Conservation (phyloP, 2,329 filamentous ascomycete genomes). For the Colletotrichum brevisporum region DNA sequence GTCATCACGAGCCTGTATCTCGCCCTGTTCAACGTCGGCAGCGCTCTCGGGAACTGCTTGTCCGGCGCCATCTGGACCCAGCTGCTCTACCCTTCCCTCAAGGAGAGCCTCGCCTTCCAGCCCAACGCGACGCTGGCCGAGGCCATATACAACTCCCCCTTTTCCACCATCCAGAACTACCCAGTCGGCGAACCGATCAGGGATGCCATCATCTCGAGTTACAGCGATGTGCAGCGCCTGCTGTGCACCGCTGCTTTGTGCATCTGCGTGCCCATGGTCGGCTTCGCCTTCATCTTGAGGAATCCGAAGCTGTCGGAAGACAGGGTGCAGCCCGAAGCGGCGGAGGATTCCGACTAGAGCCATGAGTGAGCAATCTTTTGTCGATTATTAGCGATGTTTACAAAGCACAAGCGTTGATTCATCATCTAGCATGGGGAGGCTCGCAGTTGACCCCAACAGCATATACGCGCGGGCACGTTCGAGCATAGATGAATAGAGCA, state of each 20-base stretch:
- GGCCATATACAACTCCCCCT: constrained; percentile 55
- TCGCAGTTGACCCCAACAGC: not conserved
- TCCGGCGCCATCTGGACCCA: constrained; percentile 60
- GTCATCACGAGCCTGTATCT: constrained; percentile 56
- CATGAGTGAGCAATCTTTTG: not conserved
- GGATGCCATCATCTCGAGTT: constrained; percentile 41
- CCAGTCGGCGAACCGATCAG: constrained; percentile 45
- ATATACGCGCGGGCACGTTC: not conserved
- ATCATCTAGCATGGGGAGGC: not conserved
- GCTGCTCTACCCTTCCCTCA: constrained; percentile 51
- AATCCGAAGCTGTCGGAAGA: constrained; percentile 41
- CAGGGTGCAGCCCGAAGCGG: constrained; percentile 30
- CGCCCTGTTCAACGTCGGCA: constrained; percentile 58
- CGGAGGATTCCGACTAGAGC: not conserved
- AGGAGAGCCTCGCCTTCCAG: constrained; percentile 51
- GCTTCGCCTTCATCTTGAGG: constrained; percentile 41
- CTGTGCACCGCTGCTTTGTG: constrained; percentile 43
- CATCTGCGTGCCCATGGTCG: constrained; percentile 44
- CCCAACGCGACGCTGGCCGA: constrained; percentile 52
- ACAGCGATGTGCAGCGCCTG: constrained; percentile 40
- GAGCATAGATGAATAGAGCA: not conserved
- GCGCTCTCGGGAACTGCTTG: constrained; percentile 57
- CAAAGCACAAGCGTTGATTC: not conserved
- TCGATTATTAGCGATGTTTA: not conserved
- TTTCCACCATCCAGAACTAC: constrained; percentile 50